Evolutionary conservation across 2,329 filamentous ascomycete species (phyloP), one percentile per base, ranked within the genome.

Genomic region (Xylaria multiplex): DNA sequence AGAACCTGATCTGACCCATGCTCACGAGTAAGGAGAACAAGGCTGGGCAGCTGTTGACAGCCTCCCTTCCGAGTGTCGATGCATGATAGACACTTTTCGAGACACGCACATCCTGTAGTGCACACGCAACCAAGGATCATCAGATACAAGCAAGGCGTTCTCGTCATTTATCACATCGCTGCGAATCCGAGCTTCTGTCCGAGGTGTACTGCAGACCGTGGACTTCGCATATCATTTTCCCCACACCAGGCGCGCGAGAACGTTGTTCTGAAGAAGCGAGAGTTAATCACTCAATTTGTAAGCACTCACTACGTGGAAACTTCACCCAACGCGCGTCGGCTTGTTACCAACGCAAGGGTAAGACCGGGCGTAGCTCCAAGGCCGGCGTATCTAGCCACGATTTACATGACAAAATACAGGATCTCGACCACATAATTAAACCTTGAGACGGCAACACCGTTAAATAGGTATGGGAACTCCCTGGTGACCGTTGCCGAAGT

Each of bases 401-500:
- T n/a, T 53, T 22, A n/a, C 49, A 14, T 50, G 5, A 6, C 7
- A 7, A 40, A 32, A 14, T 48, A 19, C 55, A 35, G 35, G 37
- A 11, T 46, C 45, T 40, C 22, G 13, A 30, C 32, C 19, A 30
- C 30, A 32, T 24, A 13, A 46, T 13, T 32, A 54, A 35, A 16
- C 19, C 30, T 56, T 43, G 45, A 42, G 6, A 56, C 11, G 43
- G 32, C 43, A 8, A 55, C 43, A 13, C 50, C 40, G 57, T 27
- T 32, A 54, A 54, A 45, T 59, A 19, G 54, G 54, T 40, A 48
- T 50, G 49, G n/a, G 24, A 27, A 16, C n/a, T 8, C 24, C 50
- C 50, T 48, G 30, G 30, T 57, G 57, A 45, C 43, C 57, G 62
- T 60, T 65, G 57, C 57, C 57, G 57, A 65, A 52, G 57, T 14